Evolutionary conservation across 2,329 filamentous ascomycete species (phyloP).

Genomic region (Ampelomyces quisqualis): DNA sequence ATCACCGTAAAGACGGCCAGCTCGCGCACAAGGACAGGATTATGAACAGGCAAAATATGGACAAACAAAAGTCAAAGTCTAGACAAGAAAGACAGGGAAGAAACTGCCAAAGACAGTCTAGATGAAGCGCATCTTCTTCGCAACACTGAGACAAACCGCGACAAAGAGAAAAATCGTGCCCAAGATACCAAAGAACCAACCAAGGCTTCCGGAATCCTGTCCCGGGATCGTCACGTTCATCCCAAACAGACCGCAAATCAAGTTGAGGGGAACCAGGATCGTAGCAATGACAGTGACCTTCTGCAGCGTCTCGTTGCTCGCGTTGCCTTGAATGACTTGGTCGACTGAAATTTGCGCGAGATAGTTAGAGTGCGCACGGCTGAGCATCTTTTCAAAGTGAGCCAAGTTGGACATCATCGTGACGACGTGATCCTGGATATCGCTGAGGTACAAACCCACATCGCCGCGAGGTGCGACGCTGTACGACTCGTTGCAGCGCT

Average conservation of each 20-base stretch:
- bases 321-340: constrained; percentile 82
- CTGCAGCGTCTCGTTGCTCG: constrained; percentile 84
- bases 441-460: constrained; percentile 92
- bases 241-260: constrained; percentile 83
- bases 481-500: constrained; percentile 98
- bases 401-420: constrained; percentile 97
- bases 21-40: background rate
- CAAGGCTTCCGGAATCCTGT: constrained; percentile 46
- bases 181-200: constrained; percentile 63
- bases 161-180: constrained; percentile 55
- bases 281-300: constrained; percentile 95
- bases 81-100: background rate
- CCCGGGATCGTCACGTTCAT: constrained; percentile 84
- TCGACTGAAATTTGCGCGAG: constrained; percentile 91
- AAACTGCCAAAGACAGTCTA: constrained; percentile 19
- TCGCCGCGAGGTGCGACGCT: constrained; percentile 93
- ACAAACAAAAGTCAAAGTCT: constrained; percentile 1
- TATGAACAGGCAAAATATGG: constrained; percentile 1
- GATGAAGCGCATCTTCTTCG: constrained; percentile 49
- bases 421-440: constrained; percentile 98
- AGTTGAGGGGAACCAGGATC: constrained; percentile 91
- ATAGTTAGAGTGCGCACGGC: constrained; percentile 92
- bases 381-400: constrained; percentile 97
- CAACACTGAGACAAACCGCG: constrained; percentile 42
- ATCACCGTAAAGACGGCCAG: background rate